Conservation (phyloP, 495 filamentous ascomycete genomes). For the Penicillium angulare region DNA sequence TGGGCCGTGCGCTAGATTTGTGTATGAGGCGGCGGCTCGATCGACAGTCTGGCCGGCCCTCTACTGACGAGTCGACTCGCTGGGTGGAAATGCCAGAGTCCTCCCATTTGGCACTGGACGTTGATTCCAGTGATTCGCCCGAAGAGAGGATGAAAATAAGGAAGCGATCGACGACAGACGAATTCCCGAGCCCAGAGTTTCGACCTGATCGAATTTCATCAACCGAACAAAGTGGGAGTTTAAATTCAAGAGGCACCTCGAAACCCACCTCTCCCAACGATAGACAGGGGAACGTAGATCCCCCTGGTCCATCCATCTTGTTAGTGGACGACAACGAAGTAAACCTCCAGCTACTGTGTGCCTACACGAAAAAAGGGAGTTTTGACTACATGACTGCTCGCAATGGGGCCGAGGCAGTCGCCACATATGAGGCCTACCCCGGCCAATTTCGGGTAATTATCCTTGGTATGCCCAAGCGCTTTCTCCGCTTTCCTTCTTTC, state of each 20-base stretch:
- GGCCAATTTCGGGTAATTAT: constrained; percentile 44
- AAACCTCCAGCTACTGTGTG: constrained; percentile 30
- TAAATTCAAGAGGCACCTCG: too few species aligned
- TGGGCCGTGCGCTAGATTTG: constrained; percentile 19
- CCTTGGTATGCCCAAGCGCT: constrained; percentile 52
- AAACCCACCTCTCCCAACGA: not conserved
- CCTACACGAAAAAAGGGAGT: constrained; percentile 39
- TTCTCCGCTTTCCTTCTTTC: not conserved
- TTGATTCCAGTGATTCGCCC: not conserved
- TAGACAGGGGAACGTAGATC: too few species aligned
- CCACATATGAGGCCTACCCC: constrained; percentile 35
- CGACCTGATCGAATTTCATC: too few species aligned
- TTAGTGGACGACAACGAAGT: constrained; percentile 42
- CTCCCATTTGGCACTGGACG: not conserved
- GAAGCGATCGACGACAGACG: not conserved
- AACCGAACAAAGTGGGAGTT: too few species aligned
- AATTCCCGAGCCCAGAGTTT: too few species aligned
- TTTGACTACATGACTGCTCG: constrained; percentile 31
- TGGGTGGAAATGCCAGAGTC: constrained; percentile 20
- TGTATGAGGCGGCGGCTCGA: constrained; percentile 25
- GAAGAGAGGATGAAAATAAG: constrained; percentile 1
- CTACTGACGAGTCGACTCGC: constrained; percentile 12
- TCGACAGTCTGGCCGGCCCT: too few species aligned
- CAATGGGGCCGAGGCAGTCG: constrained; percentile 55
- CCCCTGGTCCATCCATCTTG: too few species aligned